Evolutionary conservation across 805 yeast genomes (phyloP), one percentile per base, ranked within the genome.

Genomic region (Yamadazyma endophytica): DNA sequence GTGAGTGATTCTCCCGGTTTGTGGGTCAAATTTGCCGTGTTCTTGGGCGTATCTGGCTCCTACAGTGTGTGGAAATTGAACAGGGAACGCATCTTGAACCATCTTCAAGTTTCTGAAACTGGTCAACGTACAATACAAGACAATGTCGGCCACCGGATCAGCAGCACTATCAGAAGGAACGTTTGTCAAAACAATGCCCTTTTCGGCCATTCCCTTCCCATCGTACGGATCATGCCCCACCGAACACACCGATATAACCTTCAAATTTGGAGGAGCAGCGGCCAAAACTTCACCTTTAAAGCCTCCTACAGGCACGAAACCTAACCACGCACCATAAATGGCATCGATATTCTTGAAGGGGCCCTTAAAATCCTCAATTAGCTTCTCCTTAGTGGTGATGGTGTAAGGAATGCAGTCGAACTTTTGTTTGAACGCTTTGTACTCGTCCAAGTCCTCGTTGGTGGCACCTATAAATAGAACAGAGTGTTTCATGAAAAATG

Each of bases 101-200:
- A 38, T 24, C 23, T 40, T 37, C 19, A 49, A 46, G 31, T 49
- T 43, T 41, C 92, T 66, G 59, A 79, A 80, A 14, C 77, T 69
- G 22, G 76, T 68, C 35, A 83, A 50, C 0, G 82, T 60, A 42
- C 79, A 65, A 46, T 61, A 70, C 26, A 82, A 56, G 3, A 80
- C 90, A 36, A 79, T 58, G 40, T 84, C 94, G 3, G 89, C 83
- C 17, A 84, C 94, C 11, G 82, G 80, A 24, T 66, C 74, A 1
- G 83, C 75, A 0, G 82, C 77, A 58, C 50, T 84, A 73, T 33
- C 49, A 15, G 66, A 50, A 1, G 72, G 69, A 15, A 77, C 78
- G 47, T 84, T 80, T 37, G 83, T 74, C 37, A 84, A 61, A 6
- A 58, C 46, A 17, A 84, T 73, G 9, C 69, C 70, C 25, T 55